These are phyloP conservation scores for Tagetes erecta DNA, from an alignment of 129 eudicot genomes.

Conservation along the genomic window DNA sequence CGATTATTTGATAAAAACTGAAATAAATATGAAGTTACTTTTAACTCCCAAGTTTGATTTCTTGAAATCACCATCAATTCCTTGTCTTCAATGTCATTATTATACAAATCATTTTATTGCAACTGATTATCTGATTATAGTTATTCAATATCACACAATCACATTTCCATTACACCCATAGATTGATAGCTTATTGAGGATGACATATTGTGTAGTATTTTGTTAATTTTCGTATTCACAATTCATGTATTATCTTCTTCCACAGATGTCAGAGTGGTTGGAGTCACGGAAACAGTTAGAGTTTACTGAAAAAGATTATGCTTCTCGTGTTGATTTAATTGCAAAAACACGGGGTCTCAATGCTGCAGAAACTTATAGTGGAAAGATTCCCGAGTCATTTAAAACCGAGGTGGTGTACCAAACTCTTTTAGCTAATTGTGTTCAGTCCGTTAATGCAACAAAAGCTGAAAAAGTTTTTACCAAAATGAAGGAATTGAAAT, in stretches of 20 bases:
- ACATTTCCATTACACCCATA: no score
- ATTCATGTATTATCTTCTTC: constrained; percentile 3
- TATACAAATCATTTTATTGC: neutral
- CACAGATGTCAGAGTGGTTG: constrained; percentile 77
- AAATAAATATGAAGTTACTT: no score
- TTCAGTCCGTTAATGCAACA: constrained; percentile 26
- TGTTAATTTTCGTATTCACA: neutral
- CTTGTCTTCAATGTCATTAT: neutral
- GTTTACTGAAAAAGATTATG: constrained; percentile 54
- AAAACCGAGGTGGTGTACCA: constrained; percentile 59
- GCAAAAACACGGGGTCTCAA: constrained; percentile 66
- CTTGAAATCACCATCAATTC: neutral
- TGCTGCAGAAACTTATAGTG: constrained; percentile 60
- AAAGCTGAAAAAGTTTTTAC: constrained; percentile 68
- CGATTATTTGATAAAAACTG: no score
- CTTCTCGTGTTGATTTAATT: constrained; percentile 70
- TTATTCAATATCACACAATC: no score
- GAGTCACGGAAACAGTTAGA: constrained; percentile 46
- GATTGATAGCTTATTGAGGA: neutral
- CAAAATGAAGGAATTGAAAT: constrained; percentile 60
- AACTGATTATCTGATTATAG: neutral
- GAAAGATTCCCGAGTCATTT: constrained; percentile 49
- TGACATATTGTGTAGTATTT: neutral
- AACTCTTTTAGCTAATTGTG: constrained; percentile 70
- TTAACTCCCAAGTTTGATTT: neutral